Evolutionary conservation across 208 protist genomes (phyloP).

Genomic region (Acanthamoeba healyi): DNA sequence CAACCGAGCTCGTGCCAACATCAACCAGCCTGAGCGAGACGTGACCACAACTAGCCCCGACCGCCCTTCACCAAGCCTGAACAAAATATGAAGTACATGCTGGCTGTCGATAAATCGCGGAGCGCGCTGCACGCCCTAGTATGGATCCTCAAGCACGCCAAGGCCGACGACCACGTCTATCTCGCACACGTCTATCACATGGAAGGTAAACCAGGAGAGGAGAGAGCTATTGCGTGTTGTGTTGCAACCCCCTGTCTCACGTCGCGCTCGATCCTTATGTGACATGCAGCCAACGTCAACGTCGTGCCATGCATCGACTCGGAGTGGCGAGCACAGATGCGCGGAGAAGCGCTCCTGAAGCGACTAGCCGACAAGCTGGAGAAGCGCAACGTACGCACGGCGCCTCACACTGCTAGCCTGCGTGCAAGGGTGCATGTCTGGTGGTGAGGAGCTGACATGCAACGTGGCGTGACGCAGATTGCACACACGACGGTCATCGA

Average conservation of each 20-base stretch:
- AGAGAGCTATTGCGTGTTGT: too few species aligned
- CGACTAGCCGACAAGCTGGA: not conserved
- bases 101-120: not conserved
- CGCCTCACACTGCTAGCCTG: too few species aligned
- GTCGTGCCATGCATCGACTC: not conserved
- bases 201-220: not conserved
- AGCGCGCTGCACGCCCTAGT: not conserved
- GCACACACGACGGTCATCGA: not conserved
- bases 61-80: not conserved
- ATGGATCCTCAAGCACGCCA: not conserved
- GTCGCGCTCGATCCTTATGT: not conserved
- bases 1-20: too few species aligned
- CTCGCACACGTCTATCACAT: not conserved
- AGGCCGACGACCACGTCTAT: not conserved
- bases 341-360: not conserved
- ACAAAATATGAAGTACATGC: slow-evolving; percentile 5
- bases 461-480: not conserved
- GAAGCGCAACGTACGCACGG: not conserved
- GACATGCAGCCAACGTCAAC: not conserved
- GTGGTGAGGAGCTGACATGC: too few species aligned
- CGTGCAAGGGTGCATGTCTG: too few species aligned
- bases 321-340: not conserved
- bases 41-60: not conserved
- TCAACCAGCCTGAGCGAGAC: too few species aligned
- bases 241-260: too few species aligned